Percentiles rank a stretch among this genome's conserved stretches.
These are phyloP conservation scores for Aspergillus unguis DNA, from an alignment of 2,329 filamentous ascomycete genomes.

Conservation along the genomic window DNA sequence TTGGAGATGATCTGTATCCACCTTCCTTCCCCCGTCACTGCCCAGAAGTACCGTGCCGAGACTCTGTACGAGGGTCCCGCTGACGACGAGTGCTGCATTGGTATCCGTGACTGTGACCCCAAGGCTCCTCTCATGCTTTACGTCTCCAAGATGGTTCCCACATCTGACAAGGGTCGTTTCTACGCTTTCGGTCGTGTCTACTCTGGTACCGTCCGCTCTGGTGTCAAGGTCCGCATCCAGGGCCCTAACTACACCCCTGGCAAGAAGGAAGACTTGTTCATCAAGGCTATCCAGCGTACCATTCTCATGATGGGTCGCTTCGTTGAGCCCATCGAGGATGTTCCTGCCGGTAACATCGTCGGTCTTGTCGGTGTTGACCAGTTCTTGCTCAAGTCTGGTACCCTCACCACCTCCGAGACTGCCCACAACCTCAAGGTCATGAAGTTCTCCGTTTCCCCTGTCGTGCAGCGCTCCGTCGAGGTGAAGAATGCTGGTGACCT, in stretches of 20 bases:
- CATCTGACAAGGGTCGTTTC: constrained; percentile 99
- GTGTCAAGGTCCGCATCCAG: constrained; percentile 99
- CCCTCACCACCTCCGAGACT: constrained; percentile 92
- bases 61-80: constrained; percentile 96
- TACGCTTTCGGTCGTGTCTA: constrained; percentile 99
- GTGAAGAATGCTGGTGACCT: constrained; percentile 99
- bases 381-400: constrained; percentile 99
- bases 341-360: constrained; percentile 99
- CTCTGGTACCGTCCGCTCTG: constrained; percentile 94
- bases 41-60: constrained; percentile 97
- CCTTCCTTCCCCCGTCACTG: constrained; percentile 90
- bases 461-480: constrained; percentile 97
- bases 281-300: constrained; percentile 99
- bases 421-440: constrained; percentile 99
- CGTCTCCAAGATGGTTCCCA: constrained; percentile 99
- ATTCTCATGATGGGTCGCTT: constrained; percentile 99
- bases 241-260: constrained; percentile 97
- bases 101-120: constrained; percentile 97
- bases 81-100: constrained; percentile 89
- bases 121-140: constrained; percentile 99
- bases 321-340: constrained; percentile 98
- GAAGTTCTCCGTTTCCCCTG: constrained; percentile 99
- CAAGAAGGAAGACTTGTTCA: constrained; percentile 97
- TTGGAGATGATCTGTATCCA: constrained; percentile 99
- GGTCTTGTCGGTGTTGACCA: constrained; percentile 99